A percentile compares a stretch with the other conserved stretches of the same genome.
phyloP scores from a whole-genome alignment of 2,329 filamentous ascomycete species.

The Fusarium sp. region DNA sequence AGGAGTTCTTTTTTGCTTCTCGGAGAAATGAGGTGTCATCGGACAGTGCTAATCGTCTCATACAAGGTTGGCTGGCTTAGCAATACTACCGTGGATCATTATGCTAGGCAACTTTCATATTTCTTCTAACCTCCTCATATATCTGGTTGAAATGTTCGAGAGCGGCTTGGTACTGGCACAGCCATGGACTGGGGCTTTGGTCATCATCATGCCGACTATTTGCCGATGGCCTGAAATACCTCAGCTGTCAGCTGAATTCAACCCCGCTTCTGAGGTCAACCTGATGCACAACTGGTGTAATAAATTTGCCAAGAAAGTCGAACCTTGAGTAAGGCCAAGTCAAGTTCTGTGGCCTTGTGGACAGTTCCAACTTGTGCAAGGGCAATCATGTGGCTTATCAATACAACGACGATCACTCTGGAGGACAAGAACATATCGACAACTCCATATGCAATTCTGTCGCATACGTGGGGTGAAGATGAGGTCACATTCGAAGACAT shows the following conservation, averaged over 20 bases:
- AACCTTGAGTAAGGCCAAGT: too few relatives aligned
- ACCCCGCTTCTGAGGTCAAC: neutral
- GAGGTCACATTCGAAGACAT: neutral
- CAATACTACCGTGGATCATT: neutral
- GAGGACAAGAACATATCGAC: neutral
- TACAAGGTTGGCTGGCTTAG: too few relatives aligned
- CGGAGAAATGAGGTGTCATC: neutral
- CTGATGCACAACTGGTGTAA: too few relatives aligned
- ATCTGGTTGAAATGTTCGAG: fast-evolving
- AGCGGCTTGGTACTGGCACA: fast-evolving
- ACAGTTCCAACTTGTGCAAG: neutral
- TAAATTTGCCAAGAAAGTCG: too few relatives aligned
- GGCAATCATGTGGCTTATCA: neutral
- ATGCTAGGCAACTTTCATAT: fast-evolving
- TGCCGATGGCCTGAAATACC: neutral
- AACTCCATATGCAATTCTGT: neutral
- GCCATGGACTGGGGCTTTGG: fast-evolving
- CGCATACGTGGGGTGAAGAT: neutral
- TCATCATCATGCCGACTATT: neutral
- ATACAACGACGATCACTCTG: neutral
- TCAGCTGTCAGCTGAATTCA: neutral
- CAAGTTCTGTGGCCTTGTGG: too few relatives aligned
- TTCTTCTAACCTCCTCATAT: fast-evolving
- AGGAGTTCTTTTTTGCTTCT: fast-evolving
- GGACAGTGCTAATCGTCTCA: fast-evolving